Conservation (phyloP, 257 asterid species). For the Nicotiana attenuata region DNA sequence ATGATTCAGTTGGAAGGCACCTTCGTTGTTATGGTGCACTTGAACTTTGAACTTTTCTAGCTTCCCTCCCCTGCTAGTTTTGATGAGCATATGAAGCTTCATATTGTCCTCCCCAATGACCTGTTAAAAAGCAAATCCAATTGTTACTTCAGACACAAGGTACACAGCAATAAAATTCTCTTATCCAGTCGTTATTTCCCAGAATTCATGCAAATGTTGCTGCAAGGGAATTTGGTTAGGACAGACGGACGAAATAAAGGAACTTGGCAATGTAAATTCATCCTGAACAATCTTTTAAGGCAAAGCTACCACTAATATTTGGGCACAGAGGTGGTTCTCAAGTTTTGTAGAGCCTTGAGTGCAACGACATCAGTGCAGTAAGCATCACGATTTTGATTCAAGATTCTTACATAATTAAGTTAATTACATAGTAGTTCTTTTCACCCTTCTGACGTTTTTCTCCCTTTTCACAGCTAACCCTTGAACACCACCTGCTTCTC, state of each 20-base stretch:
- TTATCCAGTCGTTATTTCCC: neutral
- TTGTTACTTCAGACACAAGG: no score
- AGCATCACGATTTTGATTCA: neutral
- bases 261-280: neutral
- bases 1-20: constrained; percentile 62
- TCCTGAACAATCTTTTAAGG: neutral
- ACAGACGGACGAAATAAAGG: neutral
- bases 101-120: constrained; percentile 51
- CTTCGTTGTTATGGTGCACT: constrained; percentile 64
- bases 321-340: neutral
- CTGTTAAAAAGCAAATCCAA: constrained; percentile 23
- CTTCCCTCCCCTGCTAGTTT: constrained; percentile 68
- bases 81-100: constrained; percentile 75
- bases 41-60: constrained; percentile 81
- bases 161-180: neutral
- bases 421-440: neutral
- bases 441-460: neutral
- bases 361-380: neutral
- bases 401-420: neutral
- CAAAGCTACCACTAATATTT: neutral
- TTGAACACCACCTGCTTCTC: no score
- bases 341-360: neutral
- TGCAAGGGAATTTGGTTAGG: neutral
- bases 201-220: neutral
- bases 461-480: neutral